Base-by-base conservation (phyloP, 305 asterid species). In the Fraxinus latifolia region DNA sequence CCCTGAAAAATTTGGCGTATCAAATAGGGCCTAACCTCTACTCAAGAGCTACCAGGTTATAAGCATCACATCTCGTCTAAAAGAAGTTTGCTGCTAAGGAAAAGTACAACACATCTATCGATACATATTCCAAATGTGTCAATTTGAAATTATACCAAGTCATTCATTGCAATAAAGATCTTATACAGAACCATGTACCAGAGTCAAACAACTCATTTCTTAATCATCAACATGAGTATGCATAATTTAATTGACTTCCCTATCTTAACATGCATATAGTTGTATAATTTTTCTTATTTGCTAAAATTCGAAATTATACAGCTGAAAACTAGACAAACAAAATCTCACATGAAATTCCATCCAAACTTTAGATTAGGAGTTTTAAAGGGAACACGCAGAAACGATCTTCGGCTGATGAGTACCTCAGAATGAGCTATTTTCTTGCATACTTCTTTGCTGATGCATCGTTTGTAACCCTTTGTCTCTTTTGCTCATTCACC, bases 401-500 rank as follows among this genome's bases (percentile, higher is more conserved):
- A 23, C 72, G 53, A 42, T 62, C 72, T 62, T 62, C n/a, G 14
- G 33, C 72, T 62, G 72, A 9, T 23, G 14, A 9, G 42, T 19
- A 50, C n/a, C 71, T 23, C 72, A 62, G 72, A 62, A 62, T 21
- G 31, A 27, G 50, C 75, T 78, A 77, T 72, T 84, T 81, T 81
- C 85, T 86, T 42, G 77, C 68, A 47, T 31, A 58, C 82, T 83
- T 89, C 82, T 60, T 86, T 53, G 53, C 83, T 9, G 86, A 8
- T 50, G 71, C 83, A 50, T 76, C 83, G 80, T 86, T 89, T 75
- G 81, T 78, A 27, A 55, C 79, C 81, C 82, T 88, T 42, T 71
- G 93, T 83, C 85, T 88, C 91, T 82, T 90, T 74, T 78, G 74
- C 47, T 85, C 86, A 44, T 85, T 91, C 44, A 47, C 82, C 21